Base-by-base conservation (phyloP, 768 basidiomycete genomes). In the Tephrocybe rancida region DNA sequence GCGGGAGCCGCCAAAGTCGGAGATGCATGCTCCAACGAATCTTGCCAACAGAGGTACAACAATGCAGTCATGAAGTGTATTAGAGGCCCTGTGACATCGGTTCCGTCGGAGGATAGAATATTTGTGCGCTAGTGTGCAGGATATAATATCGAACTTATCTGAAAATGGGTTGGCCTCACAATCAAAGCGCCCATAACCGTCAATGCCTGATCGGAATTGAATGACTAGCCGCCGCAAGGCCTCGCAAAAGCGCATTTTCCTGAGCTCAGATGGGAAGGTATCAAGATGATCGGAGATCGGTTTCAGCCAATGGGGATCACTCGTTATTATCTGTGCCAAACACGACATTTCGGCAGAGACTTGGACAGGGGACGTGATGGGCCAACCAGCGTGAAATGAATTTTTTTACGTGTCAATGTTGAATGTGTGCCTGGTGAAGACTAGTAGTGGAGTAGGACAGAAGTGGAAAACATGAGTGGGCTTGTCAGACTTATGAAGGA, bases 311-410 rank as follows among this genome's bases (percentile, higher is more conserved):
- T 52, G 54, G 51, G 54, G 58, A 56, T 52, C 32, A n/a, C n/a
- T 37, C 16, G 22, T 48, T 53, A 52, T 56, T 50, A 52, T 52
- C 9, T 53, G 21, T 26, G 21, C 10, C 42, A 29, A 44, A 44
- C 35, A 41, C 13, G 13, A 49, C 25, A 29, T 53, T 39, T 50
- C 54, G 51, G 50, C 46, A 55, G 43, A 55, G 43, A 39, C 13
- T 52, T 52, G 1, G 54, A 53, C 58, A 59, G 58, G 54, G 50
- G 50, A 48, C 56, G 46, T 57, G 57, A 58, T 54, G 48, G n/a
- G 21, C 24, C 45, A 19, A 47, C 16, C 16, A 43, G 22, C 11
- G 27, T 48, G 45, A 48, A 46, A 49, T 43, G 21, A 29, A 29
- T 49, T 29, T 52, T 59, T 55, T 53, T 55, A n/a, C n/a, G n/a